Percentiles rank a stretch among this genome's conserved stretches.
phyloP scores from a whole-genome alignment of 1,139 yeast genomes.

The Suhomyces terraborum region DNA sequence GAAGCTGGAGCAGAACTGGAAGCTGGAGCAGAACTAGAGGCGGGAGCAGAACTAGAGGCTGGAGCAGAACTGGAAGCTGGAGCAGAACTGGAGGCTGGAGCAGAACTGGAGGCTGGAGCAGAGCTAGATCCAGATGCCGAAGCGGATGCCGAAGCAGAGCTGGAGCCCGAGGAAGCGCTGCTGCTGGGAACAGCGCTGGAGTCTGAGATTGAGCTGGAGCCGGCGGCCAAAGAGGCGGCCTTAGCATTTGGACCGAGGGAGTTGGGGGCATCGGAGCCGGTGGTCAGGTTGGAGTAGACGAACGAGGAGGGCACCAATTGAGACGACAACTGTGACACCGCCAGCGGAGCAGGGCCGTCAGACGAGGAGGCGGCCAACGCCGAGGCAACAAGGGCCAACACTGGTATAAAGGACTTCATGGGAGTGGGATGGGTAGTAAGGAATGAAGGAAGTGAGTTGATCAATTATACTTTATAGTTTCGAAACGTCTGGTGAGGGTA shows the following conservation, averaged over 20 bases:
- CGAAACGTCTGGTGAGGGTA: constrained; percentile 1
- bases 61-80: constrained; percentile 6
- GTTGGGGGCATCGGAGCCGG: constrained; percentile 15
- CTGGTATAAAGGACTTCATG: constrained; percentile 11
- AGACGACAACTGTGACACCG: too few relatives aligned
- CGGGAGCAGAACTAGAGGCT: neutral
- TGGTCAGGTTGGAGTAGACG: constrained; percentile 25
- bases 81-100: constrained; percentile 3
- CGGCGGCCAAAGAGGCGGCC: constrained; percentile 1
- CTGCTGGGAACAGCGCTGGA: neutral
- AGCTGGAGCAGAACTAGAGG: neutral
- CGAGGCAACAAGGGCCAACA: constrained; percentile 16
- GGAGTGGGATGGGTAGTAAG: constrained; percentile 1
- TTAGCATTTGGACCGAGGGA: neutral
- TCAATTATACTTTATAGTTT: constrained; percentile 2
- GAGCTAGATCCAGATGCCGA: neutral
- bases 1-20: constrained; percentile 8
- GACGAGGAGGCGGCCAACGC: constrained; percentile 28
- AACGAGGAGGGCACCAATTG: constrained; percentile 32
- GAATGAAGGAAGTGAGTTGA: neutral
- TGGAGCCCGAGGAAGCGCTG: neutral
- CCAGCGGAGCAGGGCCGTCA: too few relatives aligned
- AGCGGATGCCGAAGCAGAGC: constrained; percentile 6
- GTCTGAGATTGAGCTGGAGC: constrained; percentile 3
- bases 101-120: neutral